These are phyloP conservation scores for Macrocybe gigantea DNA, from an alignment of 768 basidiomycete genomes.

Conservation along the genomic window DNA sequence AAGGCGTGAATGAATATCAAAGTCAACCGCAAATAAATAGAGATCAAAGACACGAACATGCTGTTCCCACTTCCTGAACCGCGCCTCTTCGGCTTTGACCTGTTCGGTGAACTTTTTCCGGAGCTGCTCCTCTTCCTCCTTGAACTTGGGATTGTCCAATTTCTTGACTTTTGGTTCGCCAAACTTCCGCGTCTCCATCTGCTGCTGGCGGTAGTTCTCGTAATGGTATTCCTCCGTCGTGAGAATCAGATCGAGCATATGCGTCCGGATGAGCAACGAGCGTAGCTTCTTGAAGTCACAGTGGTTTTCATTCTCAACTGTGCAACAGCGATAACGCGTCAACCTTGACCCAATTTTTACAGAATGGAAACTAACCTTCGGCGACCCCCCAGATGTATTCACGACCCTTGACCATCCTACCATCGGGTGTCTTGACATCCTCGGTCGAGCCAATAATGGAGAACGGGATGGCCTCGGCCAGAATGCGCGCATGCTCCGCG, in stretches of 20 bases:
- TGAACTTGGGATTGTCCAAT: constrained; percentile 99
- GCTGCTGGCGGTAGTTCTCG: constrained; percentile 95
- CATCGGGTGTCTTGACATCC: constrained; percentile 89
- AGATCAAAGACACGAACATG: constrained; percentile 54
- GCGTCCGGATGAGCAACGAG: constrained; percentile 90
- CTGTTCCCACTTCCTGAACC: constrained; percentile 99
- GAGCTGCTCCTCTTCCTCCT: constrained; percentile 96
- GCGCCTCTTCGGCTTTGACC: constrained; percentile 96
- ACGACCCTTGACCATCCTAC: constrained; percentile 91
- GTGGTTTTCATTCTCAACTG: constrained; percentile 98
- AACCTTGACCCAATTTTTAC: not conserved
- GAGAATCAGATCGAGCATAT: constrained; percentile 97
- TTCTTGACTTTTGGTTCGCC: constrained; percentile 99
- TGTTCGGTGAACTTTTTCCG: constrained; percentile 99
- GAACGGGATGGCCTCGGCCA: constrained; percentile 93
- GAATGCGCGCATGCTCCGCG: constrained; percentile 82
- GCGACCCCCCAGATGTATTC: constrained; percentile 99
- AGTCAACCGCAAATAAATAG: constrained; percentile 1
- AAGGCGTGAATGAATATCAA: constrained; percentile 12
- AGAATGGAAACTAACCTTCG: constrained; percentile 54
- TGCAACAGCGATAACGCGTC: not conserved
- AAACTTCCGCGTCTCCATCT: constrained; percentile 99
- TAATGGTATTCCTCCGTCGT: constrained; percentile 96
- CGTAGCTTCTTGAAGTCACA: constrained; percentile 99
- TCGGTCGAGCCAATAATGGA: constrained; percentile 97